A percentile compares a stretch with the other conserved stretches of the same genome.
These are phyloP conservation scores for Geotrichum candidum DNA, from an alignment of 1,139 yeast genomes.

Conservation along the genomic window DNA sequence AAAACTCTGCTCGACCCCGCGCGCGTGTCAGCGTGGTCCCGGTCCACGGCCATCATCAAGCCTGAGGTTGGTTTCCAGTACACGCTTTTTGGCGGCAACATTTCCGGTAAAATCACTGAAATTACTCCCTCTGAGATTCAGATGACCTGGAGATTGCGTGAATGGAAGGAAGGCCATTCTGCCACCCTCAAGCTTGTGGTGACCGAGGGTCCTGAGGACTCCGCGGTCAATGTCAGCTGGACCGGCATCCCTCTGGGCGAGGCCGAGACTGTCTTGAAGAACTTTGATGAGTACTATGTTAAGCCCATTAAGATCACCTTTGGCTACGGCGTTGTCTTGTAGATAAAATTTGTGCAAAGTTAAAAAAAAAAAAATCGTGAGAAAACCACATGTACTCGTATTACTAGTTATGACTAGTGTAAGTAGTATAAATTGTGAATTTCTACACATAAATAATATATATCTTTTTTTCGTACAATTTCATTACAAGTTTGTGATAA, in stretches of 20 bases:
- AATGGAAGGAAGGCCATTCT: conserved; percentile 81
- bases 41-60: conserved; percentile 63
- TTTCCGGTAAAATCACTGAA: conserved; percentile 60
- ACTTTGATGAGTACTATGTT: conserved; percentile 84
- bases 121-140: conserved; percentile 46
- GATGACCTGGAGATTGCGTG: conserved; percentile 79
- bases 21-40: conserved; percentile 83
- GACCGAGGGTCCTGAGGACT: conserved; percentile 74
- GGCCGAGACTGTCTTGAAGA: conserved; percentile 78
- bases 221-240: conserved; percentile 72
- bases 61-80: conserved; percentile 59
- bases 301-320: conserved; percentile 83
- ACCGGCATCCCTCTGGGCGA: conserved; percentile 96
- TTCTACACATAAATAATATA: background rate
- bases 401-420: too few species aligned
- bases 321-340: conserved; percentile 58
- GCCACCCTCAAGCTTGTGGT: conserved; percentile 64
- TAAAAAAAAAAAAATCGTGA: background rate
- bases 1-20: conserved; percentile 67
- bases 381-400: background rate
- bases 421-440: background rate
- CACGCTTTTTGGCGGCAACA: conserved; percentile 82
- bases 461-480: background rate
- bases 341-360: conserved; percentile 6
- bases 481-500: background rate